Conservation (phyloP, 139 green algal genomes). For the Chlorella sp. region DNA sequence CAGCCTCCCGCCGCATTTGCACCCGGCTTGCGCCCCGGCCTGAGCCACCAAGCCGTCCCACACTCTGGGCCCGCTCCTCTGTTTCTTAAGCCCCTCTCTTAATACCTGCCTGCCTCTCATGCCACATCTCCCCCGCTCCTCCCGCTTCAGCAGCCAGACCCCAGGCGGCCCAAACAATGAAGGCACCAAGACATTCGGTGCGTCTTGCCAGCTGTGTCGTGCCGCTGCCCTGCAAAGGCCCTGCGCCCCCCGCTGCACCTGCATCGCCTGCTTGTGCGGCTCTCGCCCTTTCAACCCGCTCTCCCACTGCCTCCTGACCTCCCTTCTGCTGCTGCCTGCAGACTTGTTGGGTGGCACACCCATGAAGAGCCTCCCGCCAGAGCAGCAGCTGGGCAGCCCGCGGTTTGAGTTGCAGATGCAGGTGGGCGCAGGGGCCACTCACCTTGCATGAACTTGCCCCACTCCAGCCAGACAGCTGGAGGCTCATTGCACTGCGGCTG, state of each 20-base stretch:
- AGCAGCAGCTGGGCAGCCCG: conserved; percentile 21
- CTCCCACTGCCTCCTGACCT: too few species aligned
- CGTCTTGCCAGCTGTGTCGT: background rate
- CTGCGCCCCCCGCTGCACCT: background rate
- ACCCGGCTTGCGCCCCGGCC: too few species aligned
- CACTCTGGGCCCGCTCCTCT: background rate
- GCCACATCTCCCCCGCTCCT: background rate
- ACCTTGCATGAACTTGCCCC: too few species aligned
- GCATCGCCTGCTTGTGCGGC: background rate
- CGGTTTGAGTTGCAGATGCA: conserved; percentile 1
- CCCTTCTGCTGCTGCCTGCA: background rate
- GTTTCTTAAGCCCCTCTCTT: background rate
- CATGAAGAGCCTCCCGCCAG: background rate
- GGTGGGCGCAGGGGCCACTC: too few species aligned
- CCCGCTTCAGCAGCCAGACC: conserved; percentile 5
- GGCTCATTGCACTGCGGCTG: too few species aligned
- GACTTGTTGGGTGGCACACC: conserved; percentile 13
- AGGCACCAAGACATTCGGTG: conserved; percentile 3
- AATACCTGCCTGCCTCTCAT: background rate
- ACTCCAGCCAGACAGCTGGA: too few species aligned
- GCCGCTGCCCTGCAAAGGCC: background rate
- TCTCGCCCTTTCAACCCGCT: background rate
- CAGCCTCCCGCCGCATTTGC: too few species aligned
- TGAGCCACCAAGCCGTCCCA: background rate
- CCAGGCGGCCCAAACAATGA: conserved; percentile 1